Conservation (phyloP, 1,139 yeast genomes). For the Scheffersomyces insectosa region DNA sequence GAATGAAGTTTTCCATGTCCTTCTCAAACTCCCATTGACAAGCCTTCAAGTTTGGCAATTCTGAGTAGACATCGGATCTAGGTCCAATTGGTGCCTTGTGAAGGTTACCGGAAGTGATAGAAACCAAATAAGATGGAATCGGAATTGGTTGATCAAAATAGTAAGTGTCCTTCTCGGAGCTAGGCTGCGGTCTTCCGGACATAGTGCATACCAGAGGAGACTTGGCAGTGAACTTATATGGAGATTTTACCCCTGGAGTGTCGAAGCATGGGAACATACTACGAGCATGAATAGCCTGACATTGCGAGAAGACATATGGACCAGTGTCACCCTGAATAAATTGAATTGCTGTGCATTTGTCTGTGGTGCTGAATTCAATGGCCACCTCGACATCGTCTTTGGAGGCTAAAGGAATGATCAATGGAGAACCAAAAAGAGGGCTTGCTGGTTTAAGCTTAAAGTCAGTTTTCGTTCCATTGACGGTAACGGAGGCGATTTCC, state of each 20-base stretch:
- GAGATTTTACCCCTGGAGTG: conserved; percentile 41
- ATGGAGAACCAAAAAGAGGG: conserved; percentile 36
- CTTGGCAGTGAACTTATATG: conserved; percentile 28
- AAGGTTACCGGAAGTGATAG: conserved; percentile 37
- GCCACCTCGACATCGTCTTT: conserved; percentile 13
- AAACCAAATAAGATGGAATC: conserved; percentile 37
- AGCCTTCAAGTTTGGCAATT: conserved; percentile 23
- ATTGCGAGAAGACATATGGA: conserved; percentile 43
- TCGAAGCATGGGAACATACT: conserved; percentile 46
- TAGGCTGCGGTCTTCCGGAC: conserved; percentile 34
- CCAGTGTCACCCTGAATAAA: conserved; percentile 40
- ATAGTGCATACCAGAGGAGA: conserved; percentile 36
- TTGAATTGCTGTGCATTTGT: conserved; percentile 40
- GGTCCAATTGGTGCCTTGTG: conserved; percentile 34
- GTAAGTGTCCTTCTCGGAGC: conserved; percentile 13
- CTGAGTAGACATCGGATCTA: conserved; percentile 34
- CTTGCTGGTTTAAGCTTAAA: conserved; percentile 19
- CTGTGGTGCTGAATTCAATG: conserved; percentile 33
- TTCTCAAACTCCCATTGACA: conserved; percentile 40
- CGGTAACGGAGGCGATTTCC: conserved; percentile 19
- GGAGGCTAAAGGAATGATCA: conserved; percentile 18
- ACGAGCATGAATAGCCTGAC: conserved; percentile 46
- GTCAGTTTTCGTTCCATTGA: conserved; percentile 20
- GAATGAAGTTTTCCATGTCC: conserved; percentile 36
- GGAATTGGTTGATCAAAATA: conserved; percentile 35